Base-by-base conservation (phyloP, 1,139 yeast genomes). In the Pichia sp. region DNA sequence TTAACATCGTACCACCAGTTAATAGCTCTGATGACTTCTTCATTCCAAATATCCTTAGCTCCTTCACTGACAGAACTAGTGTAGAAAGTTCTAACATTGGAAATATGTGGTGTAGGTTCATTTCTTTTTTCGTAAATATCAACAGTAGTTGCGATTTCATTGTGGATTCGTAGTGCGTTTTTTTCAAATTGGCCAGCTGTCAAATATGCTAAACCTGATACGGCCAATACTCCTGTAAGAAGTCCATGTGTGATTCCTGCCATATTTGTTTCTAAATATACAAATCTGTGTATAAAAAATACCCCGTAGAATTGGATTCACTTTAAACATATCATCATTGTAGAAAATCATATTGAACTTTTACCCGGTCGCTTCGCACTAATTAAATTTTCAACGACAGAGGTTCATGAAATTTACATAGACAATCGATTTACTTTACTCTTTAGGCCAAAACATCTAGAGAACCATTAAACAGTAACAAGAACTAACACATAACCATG, bases 31-130 rank as follows among this genome's bases (percentile, higher is more conserved):
- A 83, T 74, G 46, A 87, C 76, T 62, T 86, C 94, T 47, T 78
- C 81, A 60, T 87, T 84, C 96, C 96, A 87, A 43, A 86, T 73
- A 60, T 87, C 95, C 58, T 83, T 86, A 54, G 78, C 72, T 0
- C 90, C 82, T 64, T 87, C 92, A 9, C 60, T 60, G 40, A 79
- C 60, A 38, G 72, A 67, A 39, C 74, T 71, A 40, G 79, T 72
- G 39, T 67, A 62, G 51, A 74, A 76, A 28, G 72, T 67, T 30
- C 73, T 58, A 25, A 60, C 55, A 42, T 66, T 64, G 55, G 66
- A 57, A 63, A 67, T 56, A 63, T 65, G 73, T 44, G 60, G 64
- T 50, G 71, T 66, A 25, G 75, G 66, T 44, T 73, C 70, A 40
- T 76, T 73, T 53, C 79, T 69, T 53, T 76, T 70, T 43, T 78